Percentiles rank a stretch among this genome's conserved stretches.
These are phyloP conservation scores for Knufia petricola DNA, from an alignment of 2,329 filamentous ascomycete genomes.

Conservation along the genomic window DNA sequence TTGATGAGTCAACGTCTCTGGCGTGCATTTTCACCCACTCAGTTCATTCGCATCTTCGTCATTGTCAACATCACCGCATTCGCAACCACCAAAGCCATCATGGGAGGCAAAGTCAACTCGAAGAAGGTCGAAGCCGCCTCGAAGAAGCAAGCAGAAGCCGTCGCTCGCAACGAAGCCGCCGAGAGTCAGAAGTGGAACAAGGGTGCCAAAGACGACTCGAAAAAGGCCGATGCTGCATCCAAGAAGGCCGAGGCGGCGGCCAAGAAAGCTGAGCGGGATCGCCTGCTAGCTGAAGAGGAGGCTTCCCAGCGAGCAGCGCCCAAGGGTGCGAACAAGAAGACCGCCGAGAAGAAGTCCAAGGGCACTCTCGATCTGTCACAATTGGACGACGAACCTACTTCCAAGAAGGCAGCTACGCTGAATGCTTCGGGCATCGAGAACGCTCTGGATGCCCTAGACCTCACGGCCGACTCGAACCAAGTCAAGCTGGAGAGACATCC, in stretches of 20 bases:
- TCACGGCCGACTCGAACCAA: conserved; percentile 50
- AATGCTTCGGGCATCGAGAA: conserved; percentile 88
- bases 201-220: conserved; percentile 72
- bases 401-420: conserved; percentile 48
- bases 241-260: conserved; percentile 73
- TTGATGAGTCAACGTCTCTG: conserved; percentile 10
- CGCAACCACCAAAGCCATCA: conserved; percentile 30
- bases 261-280: conserved; percentile 89
- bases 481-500: conserved; percentile 79
- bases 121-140: conserved; percentile 79
- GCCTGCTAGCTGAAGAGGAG: conserved; percentile 74
- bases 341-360: conserved; percentile 46
- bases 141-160: conserved; percentile 62
- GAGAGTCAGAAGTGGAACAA: conserved; percentile 75
- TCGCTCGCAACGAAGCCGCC: conserved; percentile 53
- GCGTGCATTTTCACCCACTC: conserved; percentile 16
- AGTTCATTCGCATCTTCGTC: conserved; percentile 28
- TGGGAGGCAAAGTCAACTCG: conserved; percentile 82
- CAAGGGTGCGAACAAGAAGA: conserved; percentile 48
- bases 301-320: conserved; percentile 50
- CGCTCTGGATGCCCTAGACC: conserved; percentile 72
- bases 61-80: conserved; percentile 22
- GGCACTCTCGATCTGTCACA: conserved; percentile 62
- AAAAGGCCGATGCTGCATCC: conserved; percentile 81
- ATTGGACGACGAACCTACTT: conserved; percentile 53